Base-by-base conservation (phyloP, 345 rosid species). In the Arabidopsis thaliana region DNA sequence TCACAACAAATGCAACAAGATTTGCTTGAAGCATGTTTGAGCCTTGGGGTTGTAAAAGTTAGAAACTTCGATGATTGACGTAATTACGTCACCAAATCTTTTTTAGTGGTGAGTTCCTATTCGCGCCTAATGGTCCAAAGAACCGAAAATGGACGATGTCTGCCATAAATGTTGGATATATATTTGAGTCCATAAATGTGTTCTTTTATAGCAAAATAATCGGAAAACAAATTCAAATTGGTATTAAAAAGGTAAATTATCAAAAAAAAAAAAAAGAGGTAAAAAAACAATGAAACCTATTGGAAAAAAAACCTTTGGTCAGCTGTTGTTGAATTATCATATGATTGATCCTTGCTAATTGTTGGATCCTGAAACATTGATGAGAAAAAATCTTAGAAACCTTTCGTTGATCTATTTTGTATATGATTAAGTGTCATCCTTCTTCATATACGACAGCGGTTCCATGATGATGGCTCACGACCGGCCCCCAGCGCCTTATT, bases 61-160 rank as follows among this genome's bases (percentile, higher is more conserved):
- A 16, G 58, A 52, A 51, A 25, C 34, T 24, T 5, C n/a, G 14
- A 12, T 30, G n/a, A 24, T 25, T 52, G 3, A 16, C 20, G 20
- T 16, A 16, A 16, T 16, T 25, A 33, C 37, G 8, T 53, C 59
- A 28, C 20, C 20, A 53, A 13, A 53, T 53, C 56, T 5, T 51
- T 9, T 23, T 12, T 51, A 24, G 56, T 23, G 7, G 56, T 22
- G 30, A 50, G 28, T 22, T 50, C 5, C 11, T 49, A 23, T 49
- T 51, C 57, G 34, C 11, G 57, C 59, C 14, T 53, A 53, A 53
- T 25, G 33, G 36, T 52, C 59, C 36, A 30, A 56, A 56, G 23
- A 7, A 32, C 14, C 32, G 40, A 8, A 8, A 34, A 32, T 53
- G 60, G 60, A 56, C 60, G 60, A 7, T 32, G 38, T 13, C 24